These are phyloP conservation scores for Auricularia sp. DNA, from an alignment of 768 basidiomycete species.

Conservation along the genomic window DNA sequence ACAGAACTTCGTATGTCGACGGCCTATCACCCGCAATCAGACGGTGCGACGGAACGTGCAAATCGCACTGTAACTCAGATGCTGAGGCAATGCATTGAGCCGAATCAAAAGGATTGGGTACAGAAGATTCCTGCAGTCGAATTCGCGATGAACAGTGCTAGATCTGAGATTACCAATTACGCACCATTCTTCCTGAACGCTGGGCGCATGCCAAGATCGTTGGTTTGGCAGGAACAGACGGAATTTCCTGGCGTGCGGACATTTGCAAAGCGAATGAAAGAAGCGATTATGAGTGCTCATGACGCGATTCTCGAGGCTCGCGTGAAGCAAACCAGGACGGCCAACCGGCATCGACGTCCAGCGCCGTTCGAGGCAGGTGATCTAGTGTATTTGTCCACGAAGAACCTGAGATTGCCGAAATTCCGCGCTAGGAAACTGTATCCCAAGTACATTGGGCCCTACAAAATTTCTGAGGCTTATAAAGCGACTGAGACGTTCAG, in stretches of 20 bases:
- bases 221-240: slow-evolving; percentile 3
- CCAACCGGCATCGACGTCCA: slow-evolving; percentile 16
- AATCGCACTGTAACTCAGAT: slow-evolving; percentile 15
- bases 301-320: slow-evolving; percentile 20
- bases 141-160: slow-evolving; percentile 7
- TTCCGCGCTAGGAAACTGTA: slow-evolving; percentile 17
- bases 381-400: slow-evolving; percentile 19
- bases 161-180: slow-evolving; percentile 8
- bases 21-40: slow-evolving; percentile 34
- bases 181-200: slow-evolving; percentile 14
- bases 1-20: slow-evolving; percentile 28
- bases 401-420: slow-evolving; percentile 21
- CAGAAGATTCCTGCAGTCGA: slow-evolving; percentile 11
- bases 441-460: slow-evolving; percentile 22
- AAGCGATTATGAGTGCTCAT: slow-evolving; percentile 23
- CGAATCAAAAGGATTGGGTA: slow-evolving; percentile 14
- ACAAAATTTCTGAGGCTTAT: slow-evolving; percentile 9
- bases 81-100: slow-evolving; percentile 6
- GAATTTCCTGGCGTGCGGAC: slow-evolving; percentile 21
- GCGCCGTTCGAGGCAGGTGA: slow-evolving; percentile 18
- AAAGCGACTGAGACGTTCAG: slow-evolving; percentile 1
- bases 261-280: slow-evolving; percentile 20
- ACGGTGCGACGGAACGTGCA: slow-evolving; percentile 29
- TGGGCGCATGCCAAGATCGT: slow-evolving; percentile 7
- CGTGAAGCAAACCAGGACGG: slow-evolving; percentile 24